Base-by-base conservation (phyloP, 495 filamentous ascomycete genomes). In the Penicillium maclennaniae region DNA sequence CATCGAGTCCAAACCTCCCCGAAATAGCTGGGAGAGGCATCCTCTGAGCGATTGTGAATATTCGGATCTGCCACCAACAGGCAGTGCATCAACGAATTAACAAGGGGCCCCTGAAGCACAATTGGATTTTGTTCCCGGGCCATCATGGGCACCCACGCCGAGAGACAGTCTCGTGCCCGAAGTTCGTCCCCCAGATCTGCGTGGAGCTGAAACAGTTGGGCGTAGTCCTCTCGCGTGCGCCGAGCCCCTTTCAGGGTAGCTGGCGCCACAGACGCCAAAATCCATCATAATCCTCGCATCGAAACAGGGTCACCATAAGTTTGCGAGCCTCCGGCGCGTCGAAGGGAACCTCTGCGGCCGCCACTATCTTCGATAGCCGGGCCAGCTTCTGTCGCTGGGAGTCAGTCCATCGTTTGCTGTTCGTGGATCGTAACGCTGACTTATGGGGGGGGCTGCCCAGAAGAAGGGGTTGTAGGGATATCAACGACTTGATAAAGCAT, bases 261-360 rank as follows among this genome's bases (percentile, higher is more conserved):
- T 76, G 72, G 46, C 77, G 74, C 83, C 85, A 91, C 34, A 77
- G 56, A 9, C 78, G 72, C 84, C 81, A 87, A 54, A 90, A 83
- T 4, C 65, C 66, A 12, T 73, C 61, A 74, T 82, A 87, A 46
- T 81, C 61, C 2, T 66, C 59, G 53, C 62, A 66, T 15, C 49
- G 61, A 27, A 71, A 60, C 47, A 59, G 19, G 62, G 68, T 59
- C 72, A 75, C 28, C 73, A 86, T 75, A 34, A 73, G 68, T 25
- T 74, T 61, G 20, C 80, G 69, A 2, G 74, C 66, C 12, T 78
- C 59, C 12, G 75, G 71, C 7, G 74, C 64, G 25, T 80, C 72
- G 49, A 77, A 80, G n/a, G 72, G 66, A 15, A 80, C 45, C 25
- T 74, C 58, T 9, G 69, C 51, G 5, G 64, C 63, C 3, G 66